Percentiles rank a stretch among this genome's conserved stretches.
These are phyloP conservation scores for Phytophthora megakarya DNA, from an alignment of 352 stramenopile genomes.

Conservation along the genomic window DNA sequence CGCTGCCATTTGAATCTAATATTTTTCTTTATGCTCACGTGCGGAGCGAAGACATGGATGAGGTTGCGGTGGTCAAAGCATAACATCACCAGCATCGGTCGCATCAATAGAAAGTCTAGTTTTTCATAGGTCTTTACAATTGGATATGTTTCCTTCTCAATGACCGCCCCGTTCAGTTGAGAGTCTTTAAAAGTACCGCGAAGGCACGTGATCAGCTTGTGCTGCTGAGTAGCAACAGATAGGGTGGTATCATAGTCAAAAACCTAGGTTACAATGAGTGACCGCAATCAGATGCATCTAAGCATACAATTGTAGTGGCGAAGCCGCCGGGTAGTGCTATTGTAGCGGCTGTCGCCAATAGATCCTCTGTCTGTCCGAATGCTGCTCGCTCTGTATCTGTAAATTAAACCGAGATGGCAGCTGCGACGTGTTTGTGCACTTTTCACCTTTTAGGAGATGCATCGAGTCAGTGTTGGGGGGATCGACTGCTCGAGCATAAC, in stretches of 20 bases:
- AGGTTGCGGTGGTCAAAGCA: no score
- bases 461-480: background rate
- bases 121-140: background rate
- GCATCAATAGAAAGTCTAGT: no score
- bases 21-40: no score
- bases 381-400: background rate
- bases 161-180: background rate
- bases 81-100: no score
- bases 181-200: background rate
- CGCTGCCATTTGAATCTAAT: no score
- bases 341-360: background rate
- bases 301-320: background rate
- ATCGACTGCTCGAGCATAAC: background rate
- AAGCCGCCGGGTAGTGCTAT: background rate
- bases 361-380: background rate
- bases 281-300: background rate
- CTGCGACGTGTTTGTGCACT: background rate
- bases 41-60: no score
- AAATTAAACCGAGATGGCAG: background rate
- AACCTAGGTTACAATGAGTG: background rate
- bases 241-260: background rate
- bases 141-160: conserved; percentile 2
- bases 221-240: background rate
- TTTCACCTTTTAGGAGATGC: background rate
- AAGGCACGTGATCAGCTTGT: background rate